Evolutionary conservation across 192 early-diverging fungal species (phyloP).

Genomic region (Linnemannia exigua): DNA sequence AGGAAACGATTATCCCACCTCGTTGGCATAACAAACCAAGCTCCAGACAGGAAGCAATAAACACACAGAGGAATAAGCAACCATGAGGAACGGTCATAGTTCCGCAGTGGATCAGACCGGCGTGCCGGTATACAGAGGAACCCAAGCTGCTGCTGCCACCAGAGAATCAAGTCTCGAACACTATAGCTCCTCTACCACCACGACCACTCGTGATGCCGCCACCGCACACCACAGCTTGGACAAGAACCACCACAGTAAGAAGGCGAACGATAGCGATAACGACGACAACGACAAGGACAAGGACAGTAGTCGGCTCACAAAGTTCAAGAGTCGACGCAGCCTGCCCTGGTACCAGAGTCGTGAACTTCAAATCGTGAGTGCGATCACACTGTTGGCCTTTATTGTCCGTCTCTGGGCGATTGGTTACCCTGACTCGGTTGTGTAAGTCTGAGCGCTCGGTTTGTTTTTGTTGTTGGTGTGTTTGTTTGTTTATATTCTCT

Average conservation of each 20-base stretch:
- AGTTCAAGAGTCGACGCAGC: slow-evolving; percentile 30
- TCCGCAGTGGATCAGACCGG: slow-evolving; percentile 42
- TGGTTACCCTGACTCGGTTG: slow-evolving; percentile 60
- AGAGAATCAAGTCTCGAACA: slow-evolving; percentile 11
- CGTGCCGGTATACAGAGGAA: slow-evolving; percentile 29
- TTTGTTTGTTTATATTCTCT: neutral
- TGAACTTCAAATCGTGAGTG: slow-evolving; percentile 41
- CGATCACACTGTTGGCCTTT: slow-evolving; percentile 51
- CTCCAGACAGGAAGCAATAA: neutral
- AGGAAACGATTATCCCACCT: neutral
- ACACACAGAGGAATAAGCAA: neutral
- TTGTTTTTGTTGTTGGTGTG: neutral
- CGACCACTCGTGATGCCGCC: no score
- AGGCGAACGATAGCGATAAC: no score
- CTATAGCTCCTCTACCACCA: neutral
- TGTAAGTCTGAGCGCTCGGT: slow-evolving; percentile 54
- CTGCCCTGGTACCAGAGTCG: slow-evolving; percentile 43
- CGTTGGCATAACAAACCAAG: neutral
- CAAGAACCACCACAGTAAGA: neutral
- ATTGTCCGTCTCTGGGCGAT: slow-evolving; percentile 61
- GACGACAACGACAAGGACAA: slow-evolving; percentile 14
- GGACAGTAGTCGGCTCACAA: slow-evolving; percentile 20
- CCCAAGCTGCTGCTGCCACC: neutral
- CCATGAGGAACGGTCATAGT: slow-evolving; percentile 44
- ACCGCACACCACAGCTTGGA: neutral